phyloP scores from a whole-genome alignment of 139 green algal species.

The Edaphochlamys debaryana region DNA sequence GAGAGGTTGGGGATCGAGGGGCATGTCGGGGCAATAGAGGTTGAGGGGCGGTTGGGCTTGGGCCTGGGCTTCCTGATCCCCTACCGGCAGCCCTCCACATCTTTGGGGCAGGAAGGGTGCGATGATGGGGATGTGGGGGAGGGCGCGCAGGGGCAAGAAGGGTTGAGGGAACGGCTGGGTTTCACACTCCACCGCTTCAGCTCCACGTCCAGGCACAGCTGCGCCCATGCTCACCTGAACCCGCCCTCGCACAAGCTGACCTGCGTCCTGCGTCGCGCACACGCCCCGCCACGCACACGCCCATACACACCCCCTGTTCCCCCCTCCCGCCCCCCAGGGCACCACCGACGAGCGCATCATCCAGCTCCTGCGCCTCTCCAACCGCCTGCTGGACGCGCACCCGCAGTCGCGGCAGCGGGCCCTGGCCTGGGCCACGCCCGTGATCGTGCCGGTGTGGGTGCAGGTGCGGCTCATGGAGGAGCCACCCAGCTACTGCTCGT shows the following conservation, averaged over 20 bases:
- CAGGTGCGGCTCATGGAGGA: slow-evolving; percentile 95
- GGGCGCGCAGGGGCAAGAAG: too few species aligned
- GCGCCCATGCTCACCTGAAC: too few species aligned
- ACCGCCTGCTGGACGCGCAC: slow-evolving; percentile 85
- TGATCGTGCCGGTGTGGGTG: slow-evolving; percentile 87
- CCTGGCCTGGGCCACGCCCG: slow-evolving; percentile 85
- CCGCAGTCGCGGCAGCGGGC: slow-evolving; percentile 64
- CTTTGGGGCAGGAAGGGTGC: not conserved
- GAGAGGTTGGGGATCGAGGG: not conserved
- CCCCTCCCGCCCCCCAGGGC: too few species aligned
- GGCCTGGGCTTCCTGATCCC: too few species aligned
- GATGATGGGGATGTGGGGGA: too few species aligned
- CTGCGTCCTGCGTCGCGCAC: too few species aligned
- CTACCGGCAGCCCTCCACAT: too few species aligned
- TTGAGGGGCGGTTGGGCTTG: not conserved
- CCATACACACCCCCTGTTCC: too few species aligned
- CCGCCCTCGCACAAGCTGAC: not conserved
- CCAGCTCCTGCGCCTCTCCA: slow-evolving; percentile 77
- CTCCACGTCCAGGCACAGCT: too few species aligned
- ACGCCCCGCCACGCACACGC: too few species aligned
- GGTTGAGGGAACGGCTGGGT: too few species aligned
- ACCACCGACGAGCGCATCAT: slow-evolving; percentile 82
- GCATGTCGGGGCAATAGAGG: not conserved
- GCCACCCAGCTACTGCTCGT: slow-evolving; percentile 82
- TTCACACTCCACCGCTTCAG: too few species aligned